Evolutionary conservation across 495 filamentous ascomycete species (phyloP).

Genomic region (Penicillium mononematosum): DNA sequence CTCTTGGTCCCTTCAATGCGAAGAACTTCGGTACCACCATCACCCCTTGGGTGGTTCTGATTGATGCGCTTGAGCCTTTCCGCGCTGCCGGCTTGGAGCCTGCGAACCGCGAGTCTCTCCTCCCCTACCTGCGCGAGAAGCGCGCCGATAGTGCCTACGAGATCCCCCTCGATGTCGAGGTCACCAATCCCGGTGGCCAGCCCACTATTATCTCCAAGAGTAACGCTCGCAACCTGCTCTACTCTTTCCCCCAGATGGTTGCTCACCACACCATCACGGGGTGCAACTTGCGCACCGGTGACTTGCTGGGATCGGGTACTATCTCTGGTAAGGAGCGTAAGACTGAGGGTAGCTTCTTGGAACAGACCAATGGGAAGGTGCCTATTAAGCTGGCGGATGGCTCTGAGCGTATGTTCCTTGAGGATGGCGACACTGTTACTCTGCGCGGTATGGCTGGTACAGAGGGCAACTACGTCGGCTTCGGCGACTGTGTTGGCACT

Average conservation of each 20-base stretch:
- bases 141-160: slow-evolving; percentile 65
- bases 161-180: slow-evolving; percentile 70
- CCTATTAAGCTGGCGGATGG: slow-evolving; percentile 65
- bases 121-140: slow-evolving; percentile 69
- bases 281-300: slow-evolving; percentile 77
- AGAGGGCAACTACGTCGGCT: slow-evolving; percentile 64
- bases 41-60: slow-evolving; percentile 82
- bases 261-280: slow-evolving; percentile 87
- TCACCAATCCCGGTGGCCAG: slow-evolving; percentile 64
- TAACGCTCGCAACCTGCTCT: slow-evolving; percentile 72
- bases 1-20: slow-evolving; percentile 80
- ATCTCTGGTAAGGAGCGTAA: slow-evolving; percentile 69
- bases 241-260: slow-evolving; percentile 92
- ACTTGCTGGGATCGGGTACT: slow-evolving; percentile 85
- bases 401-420: slow-evolving; percentile 71
- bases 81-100: slow-evolving; percentile 55
- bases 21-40: slow-evolving; percentile 95
- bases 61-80: slow-evolving; percentile 79
- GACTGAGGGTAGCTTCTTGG: slow-evolving; percentile 73
- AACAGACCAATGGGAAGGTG: slow-evolving; percentile 70
- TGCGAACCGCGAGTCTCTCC: slow-evolving; percentile 57
- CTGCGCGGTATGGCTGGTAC: slow-evolving; percentile 66
- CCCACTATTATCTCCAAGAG: slow-evolving; percentile 64
- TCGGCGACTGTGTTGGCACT: slow-evolving; percentile 66
- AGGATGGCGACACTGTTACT: slow-evolving; percentile 79